Conservation (phyloP, 768 basidiomycete species). For the Tylopilus sp. region DNA sequence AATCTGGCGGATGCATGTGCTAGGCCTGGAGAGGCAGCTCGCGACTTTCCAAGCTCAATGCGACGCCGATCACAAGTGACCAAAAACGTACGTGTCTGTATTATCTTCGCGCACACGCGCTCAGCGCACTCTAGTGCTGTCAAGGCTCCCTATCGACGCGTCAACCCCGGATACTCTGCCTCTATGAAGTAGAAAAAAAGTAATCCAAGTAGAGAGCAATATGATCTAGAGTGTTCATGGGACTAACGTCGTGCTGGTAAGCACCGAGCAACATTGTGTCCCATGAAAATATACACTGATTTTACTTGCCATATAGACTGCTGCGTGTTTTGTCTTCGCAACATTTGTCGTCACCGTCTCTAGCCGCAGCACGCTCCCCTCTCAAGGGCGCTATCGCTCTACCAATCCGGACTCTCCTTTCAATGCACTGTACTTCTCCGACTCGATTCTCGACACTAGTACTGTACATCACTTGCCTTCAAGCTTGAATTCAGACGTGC, state of each 20-base stretch:
- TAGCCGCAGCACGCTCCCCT: conserved; percentile 21
- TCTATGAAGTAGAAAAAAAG: conserved; percentile 30
- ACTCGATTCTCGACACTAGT: conserved; percentile 15
- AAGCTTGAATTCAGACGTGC: neutral
- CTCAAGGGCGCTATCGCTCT: conserved; percentile 18
- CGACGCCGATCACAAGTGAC: too few relatives aligned
- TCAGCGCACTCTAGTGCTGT: too few relatives aligned
- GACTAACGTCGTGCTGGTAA: conserved; percentile 19
- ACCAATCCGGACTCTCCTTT: conserved; percentile 12
- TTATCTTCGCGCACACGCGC: too few relatives aligned
- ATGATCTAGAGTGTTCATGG: conserved; percentile 20
- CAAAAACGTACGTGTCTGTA: too few relatives aligned
- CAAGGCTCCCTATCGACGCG: too few relatives aligned
- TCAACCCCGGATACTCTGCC: too few relatives aligned
- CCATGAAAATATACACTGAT: conserved; percentile 1
- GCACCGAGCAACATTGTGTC: neutral
- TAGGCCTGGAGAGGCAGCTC: too few relatives aligned
- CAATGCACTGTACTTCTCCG: conserved; percentile 20
- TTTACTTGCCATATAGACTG: conserved; percentile 18
- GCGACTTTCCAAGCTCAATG: too few relatives aligned
- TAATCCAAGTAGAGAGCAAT: conserved; percentile 12
- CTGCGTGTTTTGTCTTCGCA: conserved; percentile 12
- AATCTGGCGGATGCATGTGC: too few relatives aligned
- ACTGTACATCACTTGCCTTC: conserved; percentile 13
- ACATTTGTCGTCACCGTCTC: conserved; percentile 22